A percentile compares a stretch with the other conserved stretches of the same genome.
These are phyloP conservation scores for Zarea fungicola DNA, from an alignment of 2,329 filamentous ascomycete genomes.

Conservation along the genomic window DNA sequence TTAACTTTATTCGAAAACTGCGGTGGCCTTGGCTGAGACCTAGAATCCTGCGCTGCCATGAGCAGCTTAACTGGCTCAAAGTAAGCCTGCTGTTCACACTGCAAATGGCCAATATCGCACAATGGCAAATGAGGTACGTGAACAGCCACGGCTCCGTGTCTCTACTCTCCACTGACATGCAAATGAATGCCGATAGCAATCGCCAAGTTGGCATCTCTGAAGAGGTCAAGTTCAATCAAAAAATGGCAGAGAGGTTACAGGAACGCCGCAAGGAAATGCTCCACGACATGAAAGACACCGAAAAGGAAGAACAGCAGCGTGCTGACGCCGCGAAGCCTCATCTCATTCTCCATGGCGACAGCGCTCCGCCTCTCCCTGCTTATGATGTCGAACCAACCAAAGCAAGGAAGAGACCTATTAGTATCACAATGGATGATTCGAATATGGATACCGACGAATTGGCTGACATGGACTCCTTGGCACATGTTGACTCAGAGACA, in stretches of 20 bases:
- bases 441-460: too few relatives aligned
- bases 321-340: background rate
- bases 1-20: conserved; percentile 1
- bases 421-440: too few relatives aligned
- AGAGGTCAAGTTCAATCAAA: background rate
- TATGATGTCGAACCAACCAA: too few relatives aligned
- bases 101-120: conserved; percentile 1
- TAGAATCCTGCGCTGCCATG: background rate
- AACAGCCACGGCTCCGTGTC: too few relatives aligned
- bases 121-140: background rate
- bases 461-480: too few relatives aligned
- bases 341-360: too few relatives aligned
- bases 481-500: too few relatives aligned
- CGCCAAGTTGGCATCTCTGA: background rate
- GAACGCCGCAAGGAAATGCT: background rate
- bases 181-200: too few relatives aligned
- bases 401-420: too few relatives aligned
- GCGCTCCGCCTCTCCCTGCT: too few relatives aligned
- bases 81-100: conserved; percentile 1
- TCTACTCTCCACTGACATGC: too few relatives aligned
- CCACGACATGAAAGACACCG: background rate
- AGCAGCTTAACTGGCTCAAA: conserved; percentile 6
- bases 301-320: background rate
- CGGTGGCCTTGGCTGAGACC: conserved; percentile 6
- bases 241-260: background rate